Evolutionary conservation across 305 asterid species (phyloP), one percentile per base, ranked within the genome.

Genomic region (Petunia hybrid): DNA sequence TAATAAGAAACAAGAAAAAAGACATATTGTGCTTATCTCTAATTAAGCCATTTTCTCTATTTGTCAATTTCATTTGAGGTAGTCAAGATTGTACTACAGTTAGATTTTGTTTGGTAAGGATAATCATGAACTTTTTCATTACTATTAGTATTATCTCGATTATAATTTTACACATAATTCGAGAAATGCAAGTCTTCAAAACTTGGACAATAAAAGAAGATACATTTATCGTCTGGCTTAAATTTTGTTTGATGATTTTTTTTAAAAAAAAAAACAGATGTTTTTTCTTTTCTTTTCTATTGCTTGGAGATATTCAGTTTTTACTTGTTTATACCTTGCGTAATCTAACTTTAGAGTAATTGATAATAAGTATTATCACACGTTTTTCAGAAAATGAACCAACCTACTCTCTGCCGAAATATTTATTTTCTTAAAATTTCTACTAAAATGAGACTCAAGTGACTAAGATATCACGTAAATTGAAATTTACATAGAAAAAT

Each of bases 71-170:
- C 43, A 45, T 46, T 31, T 71, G 35, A 31, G 22, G 36, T 48
- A 73, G 78, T 51, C 78, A 73, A 73, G 6, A 48, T 48, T 73
- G 78, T 51, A 5, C 43, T 35, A 71, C 45, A 73, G 3, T 73
- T 48, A 35, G 1, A 46, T 71, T 71, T 62, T 71, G 61, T 46
- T 71, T 48, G 6, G 31, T 71, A 48, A 4, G 12, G 77, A 5
- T 71, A 48, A 10, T 42, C 31, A 10, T 71, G 6, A 46, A 71
- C 61, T 46, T 71, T 43, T 48, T 71, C 48, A 62, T 31, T 31
- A 48, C 43, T 46, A 5, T 3, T 70, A 31, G 35, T 71, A 71
- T 35, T 46, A 2, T 71, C 5, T 71, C 53, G 55, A 53, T 53
- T 5, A 31, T 8, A 31, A 61, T 31, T 61, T 31, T 61, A 2